phyloP scores from a whole-genome alignment of 176 grass and related monocot species.

The Cymbopogon citratus region DNA sequence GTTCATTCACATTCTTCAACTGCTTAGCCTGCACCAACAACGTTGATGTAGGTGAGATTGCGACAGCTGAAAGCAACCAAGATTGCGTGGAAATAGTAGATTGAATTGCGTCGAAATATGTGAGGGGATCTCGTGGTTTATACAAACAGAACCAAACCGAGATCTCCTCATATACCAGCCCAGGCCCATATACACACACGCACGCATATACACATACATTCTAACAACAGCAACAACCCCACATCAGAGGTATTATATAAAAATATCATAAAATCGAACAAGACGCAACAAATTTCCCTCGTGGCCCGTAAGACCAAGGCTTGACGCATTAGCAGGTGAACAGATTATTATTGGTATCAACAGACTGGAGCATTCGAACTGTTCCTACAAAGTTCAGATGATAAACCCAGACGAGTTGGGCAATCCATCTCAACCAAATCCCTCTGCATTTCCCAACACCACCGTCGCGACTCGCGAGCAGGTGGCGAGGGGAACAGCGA shows the following conservation, averaged over 20 bases:
- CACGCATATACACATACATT: too few species aligned
- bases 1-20: slow-evolving; percentile 34
- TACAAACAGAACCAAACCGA: too few species aligned
- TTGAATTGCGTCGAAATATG: too few species aligned
- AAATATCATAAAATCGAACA: not conserved
- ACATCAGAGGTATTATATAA: not conserved
- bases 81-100: too few species aligned
- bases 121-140: too few species aligned
- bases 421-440: not conserved
- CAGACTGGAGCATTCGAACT: not conserved
- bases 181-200: too few species aligned
- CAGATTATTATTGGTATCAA: not conserved
- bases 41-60: not conserved
- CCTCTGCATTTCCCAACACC: not conserved
- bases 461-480: not conserved
- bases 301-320: not conserved
- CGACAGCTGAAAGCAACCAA: too few species aligned
- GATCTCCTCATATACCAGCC: too few species aligned
- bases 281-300: not conserved
- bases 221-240: not conserved
- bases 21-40: slow-evolving; percentile 51
- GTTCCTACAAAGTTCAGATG: not conserved
- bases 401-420: not conserved
- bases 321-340: not conserved
- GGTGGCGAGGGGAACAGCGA: too few species aligned